phyloP scores from a whole-genome alignment of 2,329 filamentous ascomycete genomes.

The Metarhizium guizhouense region DNA sequence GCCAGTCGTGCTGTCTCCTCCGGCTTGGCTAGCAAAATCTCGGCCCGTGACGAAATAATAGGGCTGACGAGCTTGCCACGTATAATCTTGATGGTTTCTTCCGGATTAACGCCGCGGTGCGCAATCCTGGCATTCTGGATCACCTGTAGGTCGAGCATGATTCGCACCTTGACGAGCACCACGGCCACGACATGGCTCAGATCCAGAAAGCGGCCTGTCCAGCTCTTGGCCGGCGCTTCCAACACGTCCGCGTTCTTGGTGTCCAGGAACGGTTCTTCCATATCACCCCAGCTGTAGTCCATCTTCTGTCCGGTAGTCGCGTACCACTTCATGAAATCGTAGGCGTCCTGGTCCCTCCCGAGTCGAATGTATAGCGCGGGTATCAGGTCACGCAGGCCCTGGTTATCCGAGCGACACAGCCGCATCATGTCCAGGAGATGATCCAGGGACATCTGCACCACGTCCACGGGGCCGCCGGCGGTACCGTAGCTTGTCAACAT shows the following conservation, averaged over 20 bases:
- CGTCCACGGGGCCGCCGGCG: constrained; percentile 13
- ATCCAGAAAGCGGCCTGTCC: neutral
- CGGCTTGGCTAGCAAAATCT: no score
- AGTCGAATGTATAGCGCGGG: constrained; percentile 36
- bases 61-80: constrained; percentile 9
- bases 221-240: constrained; percentile 18
- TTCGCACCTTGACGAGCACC: constrained; percentile 14
- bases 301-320: constrained; percentile 7
- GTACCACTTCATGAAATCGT: constrained; percentile 32
- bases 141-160: constrained; percentile 14
- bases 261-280: constrained; percentile 19
- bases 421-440: constrained; percentile 33
- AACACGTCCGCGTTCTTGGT: constrained; percentile 29
- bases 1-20: no score
- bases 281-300: constrained; percentile 12
- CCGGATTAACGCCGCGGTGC: constrained; percentile 7
- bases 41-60: neutral
- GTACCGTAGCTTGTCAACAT: constrained; percentile 20
- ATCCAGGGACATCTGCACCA: constrained; percentile 24
- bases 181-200: constrained; percentile 6
- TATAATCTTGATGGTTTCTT: constrained; percentile 15
- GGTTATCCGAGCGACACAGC: constrained; percentile 33
- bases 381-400: constrained; percentile 29
- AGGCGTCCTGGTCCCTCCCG: constrained; percentile 37
- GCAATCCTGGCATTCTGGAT: constrained; percentile 8